phyloP scores from a whole-genome alignment of 163 green algal genomes.

The Prototheca wickerhamii region DNA sequence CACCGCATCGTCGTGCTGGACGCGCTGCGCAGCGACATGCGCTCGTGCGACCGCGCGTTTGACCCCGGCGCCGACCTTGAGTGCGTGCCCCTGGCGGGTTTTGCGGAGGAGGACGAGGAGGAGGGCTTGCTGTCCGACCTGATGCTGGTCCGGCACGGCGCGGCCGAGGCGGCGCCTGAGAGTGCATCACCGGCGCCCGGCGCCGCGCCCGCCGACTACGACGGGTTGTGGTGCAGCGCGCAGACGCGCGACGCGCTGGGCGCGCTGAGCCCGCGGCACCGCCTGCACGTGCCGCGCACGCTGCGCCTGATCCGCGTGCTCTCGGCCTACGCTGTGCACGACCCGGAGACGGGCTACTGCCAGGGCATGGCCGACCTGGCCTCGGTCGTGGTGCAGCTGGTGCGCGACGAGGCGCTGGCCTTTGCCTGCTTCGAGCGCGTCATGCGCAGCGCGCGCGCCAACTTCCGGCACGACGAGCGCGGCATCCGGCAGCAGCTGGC shows the following conservation, averaged over 20 bases:
- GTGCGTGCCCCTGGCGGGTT: slow-evolving; percentile 16
- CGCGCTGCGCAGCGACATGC: slow-evolving; percentile 33
- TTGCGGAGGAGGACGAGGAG: slow-evolving; percentile 2
- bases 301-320: slow-evolving; percentile 47
- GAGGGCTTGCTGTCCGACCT: neutral
- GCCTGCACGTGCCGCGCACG: slow-evolving; percentile 8
- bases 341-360: slow-evolving; percentile 71
- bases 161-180: neutral
- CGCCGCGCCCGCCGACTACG: neutral
- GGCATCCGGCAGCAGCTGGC: slow-evolving; percentile 56
- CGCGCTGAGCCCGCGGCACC: neutral
- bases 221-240: slow-evolving; percentile 14
- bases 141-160: too few relatives aligned
- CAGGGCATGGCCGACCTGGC: slow-evolving; percentile 85
- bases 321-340: slow-evolving; percentile 53
- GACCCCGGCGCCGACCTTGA: neutral
- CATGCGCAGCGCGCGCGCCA: slow-evolving; percentile 55
- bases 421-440: slow-evolving; percentile 79
- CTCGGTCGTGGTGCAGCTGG: slow-evolving; percentile 63
- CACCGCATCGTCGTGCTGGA: slow-evolving; percentile 45
- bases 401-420: slow-evolving; percentile 61
- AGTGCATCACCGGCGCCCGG: neutral
- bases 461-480: slow-evolving; percentile 60
- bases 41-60: neutral
- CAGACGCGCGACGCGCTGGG: slow-evolving; percentile 12